Evolutionary conservation across 2,329 filamentous ascomycete genomes (phyloP).

Genomic region (Fusarium sp.): DNA sequence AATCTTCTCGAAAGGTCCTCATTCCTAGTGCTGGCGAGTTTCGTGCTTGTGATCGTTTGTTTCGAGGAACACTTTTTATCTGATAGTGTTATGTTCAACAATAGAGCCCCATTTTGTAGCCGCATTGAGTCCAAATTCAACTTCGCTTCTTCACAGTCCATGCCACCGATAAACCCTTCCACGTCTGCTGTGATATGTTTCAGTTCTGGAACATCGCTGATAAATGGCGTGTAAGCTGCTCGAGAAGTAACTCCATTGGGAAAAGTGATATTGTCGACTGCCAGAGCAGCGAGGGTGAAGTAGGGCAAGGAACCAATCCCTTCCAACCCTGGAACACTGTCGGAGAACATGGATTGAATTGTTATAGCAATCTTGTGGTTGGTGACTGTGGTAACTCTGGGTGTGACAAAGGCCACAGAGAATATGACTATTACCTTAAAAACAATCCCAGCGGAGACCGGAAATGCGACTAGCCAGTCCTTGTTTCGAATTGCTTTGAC

Average conservation of each 20-base stretch:
- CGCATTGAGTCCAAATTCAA: slow-evolving; percentile 44
- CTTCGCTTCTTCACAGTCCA: slow-evolving; percentile 50
- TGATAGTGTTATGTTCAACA: slow-evolving; percentile 50
- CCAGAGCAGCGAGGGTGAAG: slow-evolving; percentile 52
- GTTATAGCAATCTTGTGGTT: slow-evolving; percentile 43
- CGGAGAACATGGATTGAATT: slow-evolving; percentile 48
- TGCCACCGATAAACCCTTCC: slow-evolving; percentile 50
- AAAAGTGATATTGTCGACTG: slow-evolving; percentile 44
- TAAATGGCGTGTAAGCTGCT: slow-evolving; percentile 54
- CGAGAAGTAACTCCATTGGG: slow-evolving; percentile 51
- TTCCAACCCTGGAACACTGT: slow-evolving; percentile 43
- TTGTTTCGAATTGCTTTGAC: slow-evolving; percentile 48
- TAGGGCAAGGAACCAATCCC: slow-evolving; percentile 49
- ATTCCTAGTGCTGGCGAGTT: slow-evolving; percentile 27
- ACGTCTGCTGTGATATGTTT: slow-evolving; percentile 49
- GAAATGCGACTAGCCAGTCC: slow-evolving; percentile 52
- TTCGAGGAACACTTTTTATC: slow-evolving; percentile 31
- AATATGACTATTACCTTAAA: slow-evolving; percentile 53
- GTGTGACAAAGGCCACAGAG: slow-evolving; percentile 54
- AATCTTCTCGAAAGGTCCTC: slow-evolving; percentile 32
- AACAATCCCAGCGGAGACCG: slow-evolving; percentile 46
- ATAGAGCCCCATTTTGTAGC: slow-evolving; percentile 31
- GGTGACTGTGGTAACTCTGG: slow-evolving; percentile 46
- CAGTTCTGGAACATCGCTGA: slow-evolving; percentile 40
- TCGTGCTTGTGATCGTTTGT: slow-evolving; percentile 35